These are phyloP conservation scores for Cercis canadensis DNA, from an alignment of 306 rosid species.

Conservation along the genomic window DNA sequence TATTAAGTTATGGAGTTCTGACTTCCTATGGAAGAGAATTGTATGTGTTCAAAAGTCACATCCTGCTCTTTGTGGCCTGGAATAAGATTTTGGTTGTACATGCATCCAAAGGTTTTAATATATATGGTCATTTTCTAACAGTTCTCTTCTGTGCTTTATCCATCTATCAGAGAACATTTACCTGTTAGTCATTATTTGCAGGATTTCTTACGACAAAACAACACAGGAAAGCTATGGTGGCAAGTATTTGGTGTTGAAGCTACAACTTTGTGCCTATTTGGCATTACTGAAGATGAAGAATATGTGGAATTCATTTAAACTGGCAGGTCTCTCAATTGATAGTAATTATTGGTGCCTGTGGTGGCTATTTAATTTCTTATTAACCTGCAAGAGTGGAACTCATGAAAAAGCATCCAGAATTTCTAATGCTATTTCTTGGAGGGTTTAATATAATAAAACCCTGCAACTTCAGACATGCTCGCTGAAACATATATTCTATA, in stretches of 20 bases:
- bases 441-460: not conserved
- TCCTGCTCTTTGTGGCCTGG: conserved; percentile 63
- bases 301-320: conserved; percentile 86
- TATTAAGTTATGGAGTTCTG: conserved; percentile 66
- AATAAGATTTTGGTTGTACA: conserved; percentile 86
- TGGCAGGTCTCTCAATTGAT: conserved; percentile 64
- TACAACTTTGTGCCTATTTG: conserved; percentile 81
- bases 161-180: not conserved
- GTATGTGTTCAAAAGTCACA: conserved; percentile 74
- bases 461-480: conserved; percentile 4
- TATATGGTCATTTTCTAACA: conserved; percentile 17
- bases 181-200: conserved; percentile 38
- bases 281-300: conserved; percentile 85
- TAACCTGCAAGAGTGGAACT: conserved; percentile 13
- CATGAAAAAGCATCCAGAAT: not conserved
- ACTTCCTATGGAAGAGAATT: conserved; percentile 85
- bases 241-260: conserved; percentile 85
- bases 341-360: conserved; percentile 25
- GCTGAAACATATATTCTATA: conserved; percentile 7
- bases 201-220: conserved; percentile 95
- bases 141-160: not conserved
- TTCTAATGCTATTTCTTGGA: conserved; percentile 16
- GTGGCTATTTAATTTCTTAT: conserved; percentile 20
- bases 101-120: conserved; percentile 89
- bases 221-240: conserved; percentile 90